Evolutionary conservation across 495 filamentous ascomycete species (phyloP).

Genomic region (Cenococcum geophilum): DNA sequence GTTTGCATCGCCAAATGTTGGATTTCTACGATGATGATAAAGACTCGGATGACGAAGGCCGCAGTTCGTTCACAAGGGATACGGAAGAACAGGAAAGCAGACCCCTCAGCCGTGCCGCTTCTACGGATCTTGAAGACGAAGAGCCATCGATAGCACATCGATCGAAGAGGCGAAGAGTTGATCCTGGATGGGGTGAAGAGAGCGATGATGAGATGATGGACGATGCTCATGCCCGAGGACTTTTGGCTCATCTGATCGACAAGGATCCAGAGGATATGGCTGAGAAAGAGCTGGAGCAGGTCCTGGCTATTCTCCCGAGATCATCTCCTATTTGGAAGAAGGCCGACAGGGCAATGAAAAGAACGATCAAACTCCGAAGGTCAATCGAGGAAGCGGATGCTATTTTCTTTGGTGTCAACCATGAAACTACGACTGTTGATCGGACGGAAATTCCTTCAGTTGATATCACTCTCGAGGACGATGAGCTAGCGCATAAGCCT

Average conservation of each 20-base stretch:
- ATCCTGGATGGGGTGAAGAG: conserved; percentile 35
- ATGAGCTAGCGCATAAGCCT: conserved; percentile 43
- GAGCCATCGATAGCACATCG: conserved; percentile 25
- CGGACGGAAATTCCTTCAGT: conserved; percentile 22
- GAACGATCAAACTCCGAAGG: conserved; percentile 53
- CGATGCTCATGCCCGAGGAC: conserved; percentile 29
- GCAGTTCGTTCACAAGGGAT: conserved; percentile 56
- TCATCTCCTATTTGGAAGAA: conserved; percentile 66
- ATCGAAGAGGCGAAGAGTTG: conserved; percentile 38
- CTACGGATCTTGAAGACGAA: conserved; percentile 56
- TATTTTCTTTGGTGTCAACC: conserved; percentile 37
- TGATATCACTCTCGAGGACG: conserved; percentile 35
- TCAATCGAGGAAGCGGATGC: conserved; percentile 72
- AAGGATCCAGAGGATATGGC: conserved; percentile 44
- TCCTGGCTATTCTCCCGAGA: conserved; percentile 39
- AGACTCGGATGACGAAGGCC: conserved; percentile 53
- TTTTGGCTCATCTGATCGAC: conserved; percentile 38
- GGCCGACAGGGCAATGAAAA: conserved; percentile 41
- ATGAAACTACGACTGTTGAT: conserved; percentile 13
- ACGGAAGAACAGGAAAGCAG: conserved; percentile 79
- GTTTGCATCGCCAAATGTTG: conserved; percentile 50
- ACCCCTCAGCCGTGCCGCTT: conserved; percentile 64
- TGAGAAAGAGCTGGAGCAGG: conserved; percentile 39
- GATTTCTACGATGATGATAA: conserved; percentile 38
- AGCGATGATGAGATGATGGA: conserved; percentile 41